phyloP scores from a whole-genome alignment of 1,139 yeast species.

The Debaryomyces coudertii region DNA sequence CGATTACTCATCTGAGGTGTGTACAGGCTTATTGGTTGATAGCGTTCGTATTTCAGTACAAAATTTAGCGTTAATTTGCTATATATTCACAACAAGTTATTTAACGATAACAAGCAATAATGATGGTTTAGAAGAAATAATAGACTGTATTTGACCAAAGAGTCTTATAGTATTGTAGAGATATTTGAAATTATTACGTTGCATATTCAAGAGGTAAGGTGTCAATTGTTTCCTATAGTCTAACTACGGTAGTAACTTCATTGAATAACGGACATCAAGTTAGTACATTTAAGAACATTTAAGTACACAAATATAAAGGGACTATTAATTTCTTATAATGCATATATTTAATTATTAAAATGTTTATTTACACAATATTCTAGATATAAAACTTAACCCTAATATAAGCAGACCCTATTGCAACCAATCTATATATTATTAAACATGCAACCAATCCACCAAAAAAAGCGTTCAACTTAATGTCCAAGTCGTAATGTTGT shows the following conservation, averaged over 20 bases:
- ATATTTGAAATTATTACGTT: background rate
- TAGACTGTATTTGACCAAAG: too few relatives aligned
- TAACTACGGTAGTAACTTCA: too few relatives aligned
- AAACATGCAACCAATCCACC: conserved; percentile 44
- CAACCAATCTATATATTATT: conserved; percentile 37
- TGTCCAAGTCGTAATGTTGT: conserved; percentile 34
- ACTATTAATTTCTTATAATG: background rate
- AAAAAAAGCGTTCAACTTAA: conserved; percentile 33
- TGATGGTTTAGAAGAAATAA: too few relatives aligned
- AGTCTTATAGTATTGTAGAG: too few relatives aligned
- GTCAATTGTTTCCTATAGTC: background rate
- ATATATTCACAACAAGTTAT: background rate
- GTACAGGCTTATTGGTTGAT: conserved; percentile 8
- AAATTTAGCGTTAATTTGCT: background rate
- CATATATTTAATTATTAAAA: background rate
- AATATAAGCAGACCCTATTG: conserved; percentile 27
- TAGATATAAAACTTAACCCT: conserved; percentile 29
- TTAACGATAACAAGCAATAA: too few relatives aligned
- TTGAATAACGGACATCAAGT: too few relatives aligned
- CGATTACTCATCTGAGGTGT: conserved; percentile 8
- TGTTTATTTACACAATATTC: background rate
- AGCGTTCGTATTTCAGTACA: background rate
- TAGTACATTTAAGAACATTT: too few relatives aligned
- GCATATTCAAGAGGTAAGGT: background rate
- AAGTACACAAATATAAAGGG: too few relatives aligned